A percentile compares a stretch with the other conserved stretches of the same genome.
Conservation (phyloP, 345 rosid genomes). For the Draba incana region DNA sequence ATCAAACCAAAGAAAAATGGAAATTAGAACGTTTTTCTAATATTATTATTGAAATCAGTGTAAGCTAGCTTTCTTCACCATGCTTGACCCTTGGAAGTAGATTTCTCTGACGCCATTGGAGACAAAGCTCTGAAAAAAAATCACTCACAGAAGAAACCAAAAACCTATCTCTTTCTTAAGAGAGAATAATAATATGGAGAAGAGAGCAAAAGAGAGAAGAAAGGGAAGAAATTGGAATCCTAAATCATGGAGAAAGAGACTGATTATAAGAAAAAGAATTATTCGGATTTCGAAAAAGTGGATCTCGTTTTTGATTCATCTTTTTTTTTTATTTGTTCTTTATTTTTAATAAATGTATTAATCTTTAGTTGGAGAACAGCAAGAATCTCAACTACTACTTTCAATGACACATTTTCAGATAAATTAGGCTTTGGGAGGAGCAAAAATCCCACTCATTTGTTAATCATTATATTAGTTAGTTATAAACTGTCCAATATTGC, state of each 20-base stretch:
- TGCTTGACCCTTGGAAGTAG: constrained; percentile 85
- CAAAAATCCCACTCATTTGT: constrained; percentile 32
- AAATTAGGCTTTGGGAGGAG: constrained; percentile 36
- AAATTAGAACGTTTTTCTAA: neutral
- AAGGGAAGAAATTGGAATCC: constrained; percentile 45
- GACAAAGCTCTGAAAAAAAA: constrained; percentile 8
- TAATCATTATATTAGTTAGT: constrained; percentile 29
- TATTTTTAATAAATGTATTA: neutral
- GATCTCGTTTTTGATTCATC: constrained; percentile 36
- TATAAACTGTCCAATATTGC: constrained; percentile 2
- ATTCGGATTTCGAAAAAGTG: constrained; percentile 54
- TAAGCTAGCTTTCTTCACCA: constrained; percentile 53
- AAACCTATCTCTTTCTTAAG: constrained; percentile 17
- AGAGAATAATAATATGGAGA: constrained; percentile 6
- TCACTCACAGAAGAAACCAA: constrained; percentile 27
- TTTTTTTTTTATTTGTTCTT: neutral
- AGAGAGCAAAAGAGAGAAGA: constrained; percentile 24
- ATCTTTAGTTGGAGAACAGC: constrained; percentile 43
- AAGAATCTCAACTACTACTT: constrained; percentile 59
- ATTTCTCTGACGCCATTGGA: constrained; percentile 70
- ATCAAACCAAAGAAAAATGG: neutral
- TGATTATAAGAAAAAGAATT: constrained; percentile 26
- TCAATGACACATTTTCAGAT: constrained; percentile 38
- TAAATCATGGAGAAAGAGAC: constrained; percentile 51
- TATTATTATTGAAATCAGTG: neutral